Evolutionary conservation across 768 basidiomycete genomes (phyloP).

Genomic region (Rhodosporidiobolus sp.): DNA sequence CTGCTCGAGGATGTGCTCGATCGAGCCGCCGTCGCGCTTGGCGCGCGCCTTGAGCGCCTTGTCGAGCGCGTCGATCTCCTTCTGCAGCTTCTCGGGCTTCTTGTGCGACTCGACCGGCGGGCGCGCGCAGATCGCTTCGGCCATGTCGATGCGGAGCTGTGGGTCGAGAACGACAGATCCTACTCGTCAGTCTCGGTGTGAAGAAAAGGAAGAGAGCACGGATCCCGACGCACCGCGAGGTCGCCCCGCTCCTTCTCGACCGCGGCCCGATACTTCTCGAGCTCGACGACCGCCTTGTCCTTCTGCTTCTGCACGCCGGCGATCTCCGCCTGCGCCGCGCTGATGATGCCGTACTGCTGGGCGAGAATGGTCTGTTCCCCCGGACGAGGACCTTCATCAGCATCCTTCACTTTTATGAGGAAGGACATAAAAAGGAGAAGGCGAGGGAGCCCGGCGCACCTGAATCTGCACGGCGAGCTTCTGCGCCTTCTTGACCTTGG

Average conservation of each 20-base stretch:
- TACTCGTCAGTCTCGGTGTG: background rate
- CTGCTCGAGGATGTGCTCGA: slow-evolving; percentile 72
- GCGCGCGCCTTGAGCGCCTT: slow-evolving; percentile 66
- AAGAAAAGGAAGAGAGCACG: slow-evolving; percentile 1
- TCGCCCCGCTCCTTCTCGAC: slow-evolving; percentile 63
- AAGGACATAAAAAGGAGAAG: background rate
- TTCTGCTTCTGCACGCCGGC: background rate
- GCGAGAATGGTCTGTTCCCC: background rate
- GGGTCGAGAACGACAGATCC: background rate
- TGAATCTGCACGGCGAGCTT: slow-evolving; percentile 53
- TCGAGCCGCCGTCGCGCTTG: slow-evolving; percentile 68
- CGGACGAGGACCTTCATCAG: background rate
- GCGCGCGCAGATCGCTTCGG: slow-evolving; percentile 60
- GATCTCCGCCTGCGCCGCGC: background rate
- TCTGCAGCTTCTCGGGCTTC: slow-evolving; percentile 51
- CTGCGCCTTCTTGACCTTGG: slow-evolving; percentile 54
- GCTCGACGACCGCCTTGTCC: slow-evolving; percentile 6
- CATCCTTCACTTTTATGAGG: no score
- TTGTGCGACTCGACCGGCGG: slow-evolving; percentile 49
- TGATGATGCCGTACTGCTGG: background rate
- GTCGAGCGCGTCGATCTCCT: slow-evolving; percentile 62
- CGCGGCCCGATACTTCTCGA: slow-evolving; percentile 39
- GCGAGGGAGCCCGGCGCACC: slow-evolving; percentile 6
- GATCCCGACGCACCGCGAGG: slow-evolving; percentile 55
- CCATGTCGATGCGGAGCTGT: slow-evolving; percentile 65